A percentile compares a stretch with the other conserved stretches of the same genome.
Evolutionary conservation across 2,329 filamentous ascomycete species (phyloP).

Genomic region (Samsoniella hepiali): DNA sequence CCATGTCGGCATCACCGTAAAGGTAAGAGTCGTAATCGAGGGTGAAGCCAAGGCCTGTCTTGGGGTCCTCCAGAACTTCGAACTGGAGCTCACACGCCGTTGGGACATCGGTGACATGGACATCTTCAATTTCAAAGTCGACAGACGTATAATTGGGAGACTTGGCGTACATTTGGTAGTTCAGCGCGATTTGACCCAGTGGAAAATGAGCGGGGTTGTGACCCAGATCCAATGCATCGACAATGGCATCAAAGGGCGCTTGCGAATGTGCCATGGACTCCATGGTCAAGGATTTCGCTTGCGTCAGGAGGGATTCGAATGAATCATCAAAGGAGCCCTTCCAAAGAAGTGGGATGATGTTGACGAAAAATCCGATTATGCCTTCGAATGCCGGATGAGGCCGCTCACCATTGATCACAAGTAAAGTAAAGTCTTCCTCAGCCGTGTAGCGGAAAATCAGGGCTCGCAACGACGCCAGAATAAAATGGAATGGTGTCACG

Average conservation of each 20-base stretch:
- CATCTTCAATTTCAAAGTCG: constrained; percentile 2
- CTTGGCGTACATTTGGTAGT: constrained; percentile 11
- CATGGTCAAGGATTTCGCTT: constrained; percentile 4
- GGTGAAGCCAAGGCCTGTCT: constrained; percentile 6
- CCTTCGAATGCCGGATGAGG: constrained; percentile 4
- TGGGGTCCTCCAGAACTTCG: constrained; percentile 10
- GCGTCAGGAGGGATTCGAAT: not conserved
- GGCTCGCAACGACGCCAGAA: not conserved
- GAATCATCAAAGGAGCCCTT: not conserved
- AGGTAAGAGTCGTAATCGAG: constrained; percentile 6
- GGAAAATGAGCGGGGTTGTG: constrained; percentile 2
- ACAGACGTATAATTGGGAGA: not conserved
- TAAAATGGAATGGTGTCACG: constrained; percentile 1
- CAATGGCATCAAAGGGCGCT: constrained; percentile 4
- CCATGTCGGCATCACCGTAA: not conserved
- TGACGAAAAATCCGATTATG: constrained; percentile 11
- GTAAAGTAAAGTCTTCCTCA: constrained; percentile 1
- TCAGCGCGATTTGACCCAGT: not conserved
- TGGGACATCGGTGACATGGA: constrained; percentile 9
- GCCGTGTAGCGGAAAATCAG: constrained; percentile 1
- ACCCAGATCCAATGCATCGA: not conserved
- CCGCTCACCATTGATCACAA: constrained; percentile 3
- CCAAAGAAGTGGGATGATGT: constrained; percentile 4
- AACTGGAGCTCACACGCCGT: constrained; percentile 9
- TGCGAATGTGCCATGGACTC: constrained; percentile 5